Percentiles rank a stretch among this genome's conserved stretches.
phyloP scores from a whole-genome alignment of 805 yeast genomes.

The Candida ponderosae region DNA sequence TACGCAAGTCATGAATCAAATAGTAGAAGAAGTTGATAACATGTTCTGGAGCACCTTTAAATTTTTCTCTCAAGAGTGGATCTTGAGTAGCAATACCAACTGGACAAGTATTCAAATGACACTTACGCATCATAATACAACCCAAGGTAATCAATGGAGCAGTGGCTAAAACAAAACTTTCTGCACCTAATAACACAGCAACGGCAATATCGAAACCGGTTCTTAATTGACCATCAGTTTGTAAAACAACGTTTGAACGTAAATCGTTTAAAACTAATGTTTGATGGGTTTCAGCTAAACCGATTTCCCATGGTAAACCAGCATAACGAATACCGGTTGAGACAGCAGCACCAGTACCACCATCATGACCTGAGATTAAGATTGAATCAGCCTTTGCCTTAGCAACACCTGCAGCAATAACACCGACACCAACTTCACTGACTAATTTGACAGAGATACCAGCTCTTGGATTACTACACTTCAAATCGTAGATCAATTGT shows the following conservation, averaged over 20 bases:
- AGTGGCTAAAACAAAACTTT: conserved; percentile 97
- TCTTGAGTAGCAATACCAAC: conserved; percentile 99
- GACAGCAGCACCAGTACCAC: conserved; percentile 99
- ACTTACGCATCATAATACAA: conserved; percentile 92
- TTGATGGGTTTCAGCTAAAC: conserved; percentile 97
- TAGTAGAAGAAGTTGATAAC: conserved; percentile 97
- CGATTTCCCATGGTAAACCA: conserved; percentile 98
- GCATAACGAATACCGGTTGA: conserved; percentile 97
- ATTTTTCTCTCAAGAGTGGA: conserved; percentile 85
- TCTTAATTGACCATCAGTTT: conserved; percentile 97
- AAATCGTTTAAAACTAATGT: conserved; percentile 91
- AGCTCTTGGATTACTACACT: conserved; percentile 95
- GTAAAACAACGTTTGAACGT: conserved; percentile 91
- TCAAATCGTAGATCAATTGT: conserved; percentile 92
- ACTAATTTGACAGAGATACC: conserved; percentile 95
- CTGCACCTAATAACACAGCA: conserved; percentile 95
- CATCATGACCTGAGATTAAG: conserved; percentile 94
- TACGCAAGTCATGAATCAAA: conserved; percentile 85
- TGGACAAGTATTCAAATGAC: conserved; percentile 92
- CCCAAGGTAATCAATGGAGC: conserved; percentile 97
- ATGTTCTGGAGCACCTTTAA: conserved; percentile 96
- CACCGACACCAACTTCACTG: conserved; percentile 98
- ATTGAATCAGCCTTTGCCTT: conserved; percentile 98
- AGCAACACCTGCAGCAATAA: conserved; percentile 98
- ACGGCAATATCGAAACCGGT: conserved; percentile 96